A percentile compares a stretch with the other conserved stretches of the same genome.
Conservation (phyloP, 768 basidiomycete species). For the Serendipita sp. region DNA sequence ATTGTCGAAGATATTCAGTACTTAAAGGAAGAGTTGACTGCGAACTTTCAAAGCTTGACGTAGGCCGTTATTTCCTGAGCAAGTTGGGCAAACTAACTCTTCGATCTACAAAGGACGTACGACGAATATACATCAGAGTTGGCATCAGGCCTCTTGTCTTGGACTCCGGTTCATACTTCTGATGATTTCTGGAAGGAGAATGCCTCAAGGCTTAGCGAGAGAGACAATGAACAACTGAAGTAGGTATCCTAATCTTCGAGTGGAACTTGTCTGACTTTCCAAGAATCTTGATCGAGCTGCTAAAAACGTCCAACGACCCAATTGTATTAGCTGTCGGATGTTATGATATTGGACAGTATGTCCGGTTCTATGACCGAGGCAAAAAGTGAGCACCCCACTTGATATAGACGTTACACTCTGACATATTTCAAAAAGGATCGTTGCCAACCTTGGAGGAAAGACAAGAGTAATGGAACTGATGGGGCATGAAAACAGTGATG, state of each 20-base stretch:
- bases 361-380: constrained; percentile 78
- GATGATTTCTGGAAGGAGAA: constrained; percentile 99
- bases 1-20: constrained; percentile 82
- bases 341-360: constrained; percentile 87
- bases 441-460: constrained; percentile 79
- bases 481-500: constrained; percentile 73
- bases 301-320: constrained; percentile 55
- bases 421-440: constrained; percentile 30
- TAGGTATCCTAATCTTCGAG: constrained; percentile 18
- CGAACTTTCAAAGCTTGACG: constrained; percentile 81
- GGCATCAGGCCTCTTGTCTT: constrained; percentile 74
- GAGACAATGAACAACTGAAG: constrained; percentile 73
- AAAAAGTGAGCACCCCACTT: constrained; percentile 53
- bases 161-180: constrained; percentile 92
- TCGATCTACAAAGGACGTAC: constrained; percentile 47
- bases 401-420: background rate
- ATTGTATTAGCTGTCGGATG: constrained; percentile 78
- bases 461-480: constrained; percentile 80
- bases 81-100: background rate
- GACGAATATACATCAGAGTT: constrained; percentile 93
- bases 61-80: constrained; percentile 24
- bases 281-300: constrained; percentile 57
- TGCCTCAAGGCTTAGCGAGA: constrained; percentile 69
- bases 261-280: background rate
- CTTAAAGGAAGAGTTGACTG: constrained; percentile 69